phyloP scores from a whole-genome alignment of 108 stramenopile genomes.

The Seminavis robusta region DNA sequence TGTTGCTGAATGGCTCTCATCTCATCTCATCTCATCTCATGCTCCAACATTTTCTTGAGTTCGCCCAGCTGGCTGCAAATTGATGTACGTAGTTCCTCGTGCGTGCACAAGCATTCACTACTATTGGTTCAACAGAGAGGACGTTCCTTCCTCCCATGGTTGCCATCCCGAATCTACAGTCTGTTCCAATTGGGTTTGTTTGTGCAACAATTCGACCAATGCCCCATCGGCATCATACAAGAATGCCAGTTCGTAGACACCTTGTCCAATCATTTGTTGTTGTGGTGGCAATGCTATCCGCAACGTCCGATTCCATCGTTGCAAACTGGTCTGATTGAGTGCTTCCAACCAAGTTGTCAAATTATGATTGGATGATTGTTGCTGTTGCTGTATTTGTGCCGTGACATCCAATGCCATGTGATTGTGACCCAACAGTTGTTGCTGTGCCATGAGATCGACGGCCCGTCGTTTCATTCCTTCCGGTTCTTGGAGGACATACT shows the following conservation, averaged over 20 bases:
- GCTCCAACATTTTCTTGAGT: too few relatives aligned
- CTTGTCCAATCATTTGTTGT: constrained; percentile 66
- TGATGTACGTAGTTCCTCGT: too few relatives aligned
- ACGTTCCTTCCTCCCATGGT: constrained; percentile 12
- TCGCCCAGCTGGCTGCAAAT: too few relatives aligned
- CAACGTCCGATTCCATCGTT: constrained; percentile 60
- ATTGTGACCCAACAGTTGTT: constrained; percentile 74
- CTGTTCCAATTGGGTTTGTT: constrained; percentile 45
- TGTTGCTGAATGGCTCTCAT: too few relatives aligned
- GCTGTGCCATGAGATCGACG: constrained; percentile 57
- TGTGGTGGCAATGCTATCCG: constrained; percentile 62
- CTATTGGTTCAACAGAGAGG: too few relatives aligned
- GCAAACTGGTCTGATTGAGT: constrained; percentile 55
- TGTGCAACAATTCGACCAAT: constrained; percentile 73
- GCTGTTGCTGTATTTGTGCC: constrained; percentile 2
- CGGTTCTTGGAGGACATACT: constrained; percentile 59
- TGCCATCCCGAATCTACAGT: constrained; percentile 40
- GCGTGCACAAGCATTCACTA: too few relatives aligned
- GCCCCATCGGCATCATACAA: constrained; percentile 84
- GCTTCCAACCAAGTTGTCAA: constrained; percentile 53
- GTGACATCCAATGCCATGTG: constrained; percentile 83
- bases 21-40: too few relatives aligned
- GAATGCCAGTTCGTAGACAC: constrained; percentile 81
- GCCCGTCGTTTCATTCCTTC: constrained; percentile 63
- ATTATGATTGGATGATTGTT: constrained; percentile 1